Percentiles rank a stretch among this genome's conserved stretches.
Evolutionary conservation across 176 grass and related monocot genomes (phyloP).

Genomic region (Avena eriantha): DNA sequence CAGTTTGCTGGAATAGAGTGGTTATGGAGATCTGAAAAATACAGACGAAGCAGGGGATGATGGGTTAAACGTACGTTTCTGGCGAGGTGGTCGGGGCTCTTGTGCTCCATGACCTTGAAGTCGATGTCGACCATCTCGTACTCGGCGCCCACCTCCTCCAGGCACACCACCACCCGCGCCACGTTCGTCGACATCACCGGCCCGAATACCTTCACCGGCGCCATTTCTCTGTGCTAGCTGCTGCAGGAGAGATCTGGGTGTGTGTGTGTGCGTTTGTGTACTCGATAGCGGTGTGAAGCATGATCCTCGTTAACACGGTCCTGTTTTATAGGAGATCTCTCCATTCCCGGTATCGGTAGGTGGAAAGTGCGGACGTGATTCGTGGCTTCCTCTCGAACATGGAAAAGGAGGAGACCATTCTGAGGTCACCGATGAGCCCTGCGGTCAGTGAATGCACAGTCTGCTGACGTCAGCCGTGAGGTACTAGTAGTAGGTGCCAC

Average conservation of each 20-base stretch:
- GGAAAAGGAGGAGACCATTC: not conserved
- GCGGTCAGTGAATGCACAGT: no score
- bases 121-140: not conserved
- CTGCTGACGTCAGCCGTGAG: no score
- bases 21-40: no score
- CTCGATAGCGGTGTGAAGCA: not conserved
- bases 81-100: not conserved
- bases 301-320: not conserved
- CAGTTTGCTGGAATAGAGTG: no score
- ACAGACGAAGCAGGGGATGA: no score
- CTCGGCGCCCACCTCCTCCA: not conserved
- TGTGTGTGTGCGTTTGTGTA: not conserved
- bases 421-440: not conserved
- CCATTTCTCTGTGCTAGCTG: not conserved
- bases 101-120: not conserved
- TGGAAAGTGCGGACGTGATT: not conserved
- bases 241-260: no score
- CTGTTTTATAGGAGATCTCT: not conserved
- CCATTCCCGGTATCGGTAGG: not conserved
- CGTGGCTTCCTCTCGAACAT: no score
- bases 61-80: not conserved
- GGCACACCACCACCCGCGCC: not conserved
- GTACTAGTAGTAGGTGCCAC: no score
- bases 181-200: not conserved
- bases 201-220: slow-evolving; percentile 9